Evolutionary conservation across 352 stramenopile genomes (phyloP).

Genomic region (Phytophthora multivora): DNA sequence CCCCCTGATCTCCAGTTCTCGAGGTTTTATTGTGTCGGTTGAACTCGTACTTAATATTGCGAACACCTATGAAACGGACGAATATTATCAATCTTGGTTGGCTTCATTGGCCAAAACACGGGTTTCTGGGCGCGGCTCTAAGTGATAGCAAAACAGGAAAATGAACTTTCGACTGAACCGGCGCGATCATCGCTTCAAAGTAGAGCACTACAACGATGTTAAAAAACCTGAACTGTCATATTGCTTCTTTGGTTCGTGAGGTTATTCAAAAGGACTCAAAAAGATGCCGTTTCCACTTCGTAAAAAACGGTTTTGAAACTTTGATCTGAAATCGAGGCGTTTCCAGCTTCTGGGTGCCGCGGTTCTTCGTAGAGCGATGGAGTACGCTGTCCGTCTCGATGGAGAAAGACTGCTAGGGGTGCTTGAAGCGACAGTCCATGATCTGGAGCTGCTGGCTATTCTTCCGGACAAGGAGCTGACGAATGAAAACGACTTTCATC

Average conservation of each 20-base stretch:
- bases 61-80: slow-evolving; percentile 9
- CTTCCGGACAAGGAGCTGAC: slow-evolving; percentile 17
- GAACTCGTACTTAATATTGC: not conserved
- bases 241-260: too few species aligned
- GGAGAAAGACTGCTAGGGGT: slow-evolving; percentile 26
- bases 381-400: slow-evolving; percentile 31
- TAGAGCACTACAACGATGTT: too few species aligned
- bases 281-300: too few species aligned
- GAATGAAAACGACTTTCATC: not conserved
- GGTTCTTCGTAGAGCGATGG: slow-evolving; percentile 21
- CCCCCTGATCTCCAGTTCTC: not conserved
- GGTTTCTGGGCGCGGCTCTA: not conserved
- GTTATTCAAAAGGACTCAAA: too few species aligned
- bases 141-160: too few species aligned
- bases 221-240: too few species aligned
- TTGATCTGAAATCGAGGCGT: too few species aligned
- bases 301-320: too few species aligned
- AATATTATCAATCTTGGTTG: not conserved
- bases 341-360: too few species aligned
- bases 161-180: too few species aligned
- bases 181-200: too few species aligned
- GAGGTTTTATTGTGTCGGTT: slow-evolving; percentile 7
- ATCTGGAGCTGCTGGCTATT: slow-evolving; percentile 36
- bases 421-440: slow-evolving; percentile 24
- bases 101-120: slow-evolving; percentile 5